Base-by-base conservation (phyloP, 345 rosid genomes). In the Boechera retrofracta region DNA sequence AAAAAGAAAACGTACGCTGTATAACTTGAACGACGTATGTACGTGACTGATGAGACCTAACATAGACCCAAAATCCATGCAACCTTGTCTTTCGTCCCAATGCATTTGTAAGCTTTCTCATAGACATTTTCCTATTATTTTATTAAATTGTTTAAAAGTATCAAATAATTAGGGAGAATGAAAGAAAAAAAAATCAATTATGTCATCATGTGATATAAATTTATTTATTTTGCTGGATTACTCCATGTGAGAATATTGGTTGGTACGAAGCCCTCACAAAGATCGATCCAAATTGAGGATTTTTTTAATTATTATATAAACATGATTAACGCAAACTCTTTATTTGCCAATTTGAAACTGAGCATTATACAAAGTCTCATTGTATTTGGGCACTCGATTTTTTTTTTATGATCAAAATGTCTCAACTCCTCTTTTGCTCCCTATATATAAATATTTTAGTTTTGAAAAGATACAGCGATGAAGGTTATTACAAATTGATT, bases 81-180 rank as follows among this genome's bases (percentile, higher is more conserved):
- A 72, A 67, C 77, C 42, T 69, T 70, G 69, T 75, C 16, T 55
- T 69, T 74, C 75, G 75, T 86, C 86, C 77, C 88, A 68, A 83
- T 81, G 87, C 84, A 41, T 16, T 85, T 89, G 91, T 84, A 85
- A 56, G 33, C 33, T 67, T 82, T 55, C 78, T 64, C 44, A 44
- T 86, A 69, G 83, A 72, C 85, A 77, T 66, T 55, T 60, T 39
- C 67, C 51, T 66, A 21, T 35, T 29, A 21, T 67, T 35, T 53
- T 39, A 39, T 38, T 7, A 24, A 4, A 21, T 53, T 26, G 0
- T 21, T 18, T 4, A 3, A 4, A 33, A 29, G 3, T 26, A 47
- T 32, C 10, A n/a, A 39, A 21, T 62, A 62, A 12, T 12, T 41
- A 41, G 33, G 10, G 7, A 18, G 29, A 36, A 35, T 35, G 3